A percentile compares a stretch with the other conserved stretches of the same genome.
Evolutionary conservation across 306 rosid genomes (phyloP).

Genomic region (Crotalaria pallida): DNA sequence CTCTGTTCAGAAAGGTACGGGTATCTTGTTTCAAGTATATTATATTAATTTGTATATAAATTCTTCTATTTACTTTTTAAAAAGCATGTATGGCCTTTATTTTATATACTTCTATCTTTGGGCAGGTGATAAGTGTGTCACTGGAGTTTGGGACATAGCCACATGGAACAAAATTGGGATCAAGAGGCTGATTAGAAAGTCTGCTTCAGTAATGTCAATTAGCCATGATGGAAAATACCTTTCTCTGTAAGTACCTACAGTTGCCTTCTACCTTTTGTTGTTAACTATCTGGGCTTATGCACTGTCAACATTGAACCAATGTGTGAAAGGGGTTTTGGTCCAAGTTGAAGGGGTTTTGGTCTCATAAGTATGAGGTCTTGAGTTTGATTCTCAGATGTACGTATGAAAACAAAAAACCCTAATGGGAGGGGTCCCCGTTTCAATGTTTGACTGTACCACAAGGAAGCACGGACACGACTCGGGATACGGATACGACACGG

Average conservation of each 20-base stretch:
- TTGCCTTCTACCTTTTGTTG: constrained; percentile 10
- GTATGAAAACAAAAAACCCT: too few species aligned
- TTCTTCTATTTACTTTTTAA: constrained; percentile 14
- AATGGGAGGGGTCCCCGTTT: too few species aligned
- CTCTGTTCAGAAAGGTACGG: constrained; percentile 66
- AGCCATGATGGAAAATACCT: constrained; percentile 97
- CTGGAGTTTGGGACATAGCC: constrained; percentile 84
- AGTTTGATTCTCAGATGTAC: too few species aligned
- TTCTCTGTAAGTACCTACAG: constrained; percentile 68
- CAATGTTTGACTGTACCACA: too few species aligned
- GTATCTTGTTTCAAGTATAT: constrained; percentile 1
- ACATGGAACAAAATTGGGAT: constrained; percentile 88
- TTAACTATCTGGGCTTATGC: neutral
- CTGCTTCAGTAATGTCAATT: constrained; percentile 75
- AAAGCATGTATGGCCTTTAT: constrained; percentile 3
- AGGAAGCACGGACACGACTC: too few species aligned
- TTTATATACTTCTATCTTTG: constrained; percentile 1
- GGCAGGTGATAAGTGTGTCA: constrained; percentile 61
- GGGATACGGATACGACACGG: too few species aligned
- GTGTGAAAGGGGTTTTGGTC: too few species aligned
- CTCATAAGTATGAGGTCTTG: too few species aligned
- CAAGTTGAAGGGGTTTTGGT: too few species aligned
- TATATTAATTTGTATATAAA: neutral
- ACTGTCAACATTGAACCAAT: neutral
- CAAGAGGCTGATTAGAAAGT: constrained; percentile 77